Conservation (phyloP, 805 yeast genomes). For the Saccharomycopsis malanga region DNA sequence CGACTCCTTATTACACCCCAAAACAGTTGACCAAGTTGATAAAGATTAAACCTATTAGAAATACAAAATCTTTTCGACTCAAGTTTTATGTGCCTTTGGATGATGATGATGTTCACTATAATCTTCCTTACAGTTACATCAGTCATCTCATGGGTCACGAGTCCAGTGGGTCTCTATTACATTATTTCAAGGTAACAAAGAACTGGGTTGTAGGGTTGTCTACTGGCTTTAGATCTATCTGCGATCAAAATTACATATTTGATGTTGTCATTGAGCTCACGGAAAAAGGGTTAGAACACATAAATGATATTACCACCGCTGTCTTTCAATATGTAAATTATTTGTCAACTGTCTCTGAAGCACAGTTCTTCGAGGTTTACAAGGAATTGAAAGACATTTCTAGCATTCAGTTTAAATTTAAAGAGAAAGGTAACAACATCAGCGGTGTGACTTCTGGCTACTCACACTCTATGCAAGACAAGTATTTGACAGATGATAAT, state of each 20-base stretch:
- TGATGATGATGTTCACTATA: constrained; percentile 56
- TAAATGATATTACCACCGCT: constrained; percentile 50
- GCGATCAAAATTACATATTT: constrained; percentile 62
- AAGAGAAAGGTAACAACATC: constrained; percentile 68
- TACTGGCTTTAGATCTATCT: constrained; percentile 61
- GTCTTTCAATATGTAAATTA: constrained; percentile 64
- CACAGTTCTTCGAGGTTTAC: constrained; percentile 59
- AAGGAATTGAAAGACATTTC: constrained; percentile 69
- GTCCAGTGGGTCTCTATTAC: constrained; percentile 75
- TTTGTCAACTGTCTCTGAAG: constrained; percentile 49
- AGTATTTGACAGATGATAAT: constrained; percentile 4
- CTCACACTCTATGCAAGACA: constrained; percentile 53
- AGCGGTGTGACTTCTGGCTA: constrained; percentile 58
- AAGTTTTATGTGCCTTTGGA: constrained; percentile 69
- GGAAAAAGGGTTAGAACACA: constrained; percentile 56
- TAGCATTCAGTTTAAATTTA: constrained; percentile 65
- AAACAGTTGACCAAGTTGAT: constrained; percentile 48
- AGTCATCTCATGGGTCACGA: constrained; percentile 91
- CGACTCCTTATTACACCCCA: constrained; percentile 39
- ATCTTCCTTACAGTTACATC: constrained; percentile 61
- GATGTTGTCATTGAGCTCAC: constrained; percentile 73
- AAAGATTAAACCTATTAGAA: constrained; percentile 77
- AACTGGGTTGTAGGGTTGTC: constrained; percentile 80
- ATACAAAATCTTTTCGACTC: constrained; percentile 58
- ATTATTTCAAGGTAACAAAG: constrained; percentile 50